Conservation (phyloP, 2,329 filamentous ascomycete genomes). For the Furcasterigmium sp. region DNA sequence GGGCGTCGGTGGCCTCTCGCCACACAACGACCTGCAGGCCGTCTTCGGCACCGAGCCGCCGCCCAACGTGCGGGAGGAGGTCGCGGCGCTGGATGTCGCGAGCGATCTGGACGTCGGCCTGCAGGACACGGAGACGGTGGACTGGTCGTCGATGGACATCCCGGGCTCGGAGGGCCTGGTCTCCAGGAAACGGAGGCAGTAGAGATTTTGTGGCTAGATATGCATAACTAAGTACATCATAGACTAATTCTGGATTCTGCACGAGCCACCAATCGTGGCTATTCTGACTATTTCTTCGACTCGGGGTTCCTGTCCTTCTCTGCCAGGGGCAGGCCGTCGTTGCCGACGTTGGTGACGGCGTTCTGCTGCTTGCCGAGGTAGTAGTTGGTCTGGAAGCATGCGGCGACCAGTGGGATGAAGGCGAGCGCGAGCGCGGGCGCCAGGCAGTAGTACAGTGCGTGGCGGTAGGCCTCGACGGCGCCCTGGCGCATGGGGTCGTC, state of each 20-base stretch:
- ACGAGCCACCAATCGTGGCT: neutral
- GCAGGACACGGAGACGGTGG: conserved; percentile 4
- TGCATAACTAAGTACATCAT: too few species aligned
- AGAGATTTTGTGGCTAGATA: neutral
- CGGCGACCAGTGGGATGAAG: conserved; percentile 9
- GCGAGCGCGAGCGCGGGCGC: conserved; percentile 7
- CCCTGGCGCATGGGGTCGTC: conserved; percentile 12
- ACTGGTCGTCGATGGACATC: neutral
- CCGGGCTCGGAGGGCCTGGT: neutral
- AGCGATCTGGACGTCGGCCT: conserved; percentile 8
- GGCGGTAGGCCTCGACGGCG: conserved; percentile 11
- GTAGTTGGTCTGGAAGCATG: conserved; percentile 10
- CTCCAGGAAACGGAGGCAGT: neutral
- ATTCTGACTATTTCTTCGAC: neutral
- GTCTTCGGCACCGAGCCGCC: conserved; percentile 58
- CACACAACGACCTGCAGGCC: conserved; percentile 54
- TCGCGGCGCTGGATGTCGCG: conserved; percentile 15
- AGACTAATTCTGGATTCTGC: too few species aligned
- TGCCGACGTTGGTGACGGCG: conserved; percentile 8
- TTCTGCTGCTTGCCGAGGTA: conserved; percentile 12
- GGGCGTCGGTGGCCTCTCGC: conserved; percentile 28
- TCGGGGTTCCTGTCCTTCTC: conserved; percentile 8
- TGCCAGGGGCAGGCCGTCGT: conserved; percentile 5
- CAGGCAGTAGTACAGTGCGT: conserved; percentile 10
- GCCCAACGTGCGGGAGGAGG: conserved; percentile 25